Evolutionary conservation across 768 basidiomycete genomes (phyloP).

Genomic region (Lactarius tabidus): DNA sequence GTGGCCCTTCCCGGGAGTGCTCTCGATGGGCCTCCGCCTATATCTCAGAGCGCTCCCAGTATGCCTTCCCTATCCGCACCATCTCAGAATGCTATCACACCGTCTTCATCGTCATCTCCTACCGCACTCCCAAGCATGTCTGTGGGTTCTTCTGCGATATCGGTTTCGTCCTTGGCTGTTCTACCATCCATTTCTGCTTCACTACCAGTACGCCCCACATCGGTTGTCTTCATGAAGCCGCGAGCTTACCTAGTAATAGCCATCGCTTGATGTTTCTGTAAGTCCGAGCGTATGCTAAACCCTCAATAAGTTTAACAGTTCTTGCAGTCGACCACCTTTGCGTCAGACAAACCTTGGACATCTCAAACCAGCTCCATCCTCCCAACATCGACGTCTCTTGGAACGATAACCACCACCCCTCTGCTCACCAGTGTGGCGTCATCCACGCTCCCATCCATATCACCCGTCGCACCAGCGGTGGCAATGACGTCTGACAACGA

Average conservation of each 20-base stretch:
- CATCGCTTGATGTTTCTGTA: conserved; percentile 1
- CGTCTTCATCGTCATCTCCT: not conserved
- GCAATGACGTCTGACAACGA: not conserved
- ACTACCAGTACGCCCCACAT: not conserved
- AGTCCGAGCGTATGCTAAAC: not conserved
- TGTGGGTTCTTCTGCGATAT: not conserved
- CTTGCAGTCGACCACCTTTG: not conserved
- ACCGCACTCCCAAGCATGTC: not conserved
- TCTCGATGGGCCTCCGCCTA: conserved; percentile 1
- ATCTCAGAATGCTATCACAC: not conserved
- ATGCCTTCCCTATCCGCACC: not conserved
- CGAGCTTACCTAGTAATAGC: not conserved
- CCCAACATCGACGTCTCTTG: not conserved
- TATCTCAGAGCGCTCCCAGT: not conserved
- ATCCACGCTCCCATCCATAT: not conserved
- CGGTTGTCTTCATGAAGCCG: not conserved
- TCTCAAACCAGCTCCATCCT: not conserved
- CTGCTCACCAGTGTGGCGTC: not conserved
- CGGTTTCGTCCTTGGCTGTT: not conserved
- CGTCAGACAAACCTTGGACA: not conserved
- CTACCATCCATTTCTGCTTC: not conserved
- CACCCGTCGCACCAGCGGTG: conserved; percentile 2
- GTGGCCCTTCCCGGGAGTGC: conserved; percentile 11
- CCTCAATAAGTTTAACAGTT: not conserved
- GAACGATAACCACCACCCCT: not conserved